phyloP scores from a whole-genome alignment of 2,329 filamentous ascomycete species.

The Alternaria burnsii region DNA sequence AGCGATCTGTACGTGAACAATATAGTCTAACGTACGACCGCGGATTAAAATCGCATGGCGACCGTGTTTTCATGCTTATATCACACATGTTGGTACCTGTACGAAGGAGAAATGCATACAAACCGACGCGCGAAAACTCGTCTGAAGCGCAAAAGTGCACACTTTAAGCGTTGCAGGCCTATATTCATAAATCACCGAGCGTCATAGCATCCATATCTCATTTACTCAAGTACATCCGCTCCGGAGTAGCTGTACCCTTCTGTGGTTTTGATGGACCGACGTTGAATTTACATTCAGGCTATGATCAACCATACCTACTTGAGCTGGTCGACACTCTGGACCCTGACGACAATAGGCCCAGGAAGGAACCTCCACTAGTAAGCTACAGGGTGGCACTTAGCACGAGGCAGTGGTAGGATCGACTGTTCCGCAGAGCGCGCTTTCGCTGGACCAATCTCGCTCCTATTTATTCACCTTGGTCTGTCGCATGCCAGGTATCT shows the following conservation, averaged over 20 bases:
- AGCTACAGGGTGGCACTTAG: conserved; percentile 5
- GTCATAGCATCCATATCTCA: background rate
- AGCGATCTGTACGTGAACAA: background rate
- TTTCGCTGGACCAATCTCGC: conserved; percentile 6
- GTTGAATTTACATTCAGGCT: conserved; percentile 13
- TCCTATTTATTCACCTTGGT: background rate
- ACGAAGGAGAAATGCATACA: background rate
- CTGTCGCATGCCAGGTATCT: background rate
- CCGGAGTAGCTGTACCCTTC: background rate
- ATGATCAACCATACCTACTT: conserved; percentile 6
- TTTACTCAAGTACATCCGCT: background rate
- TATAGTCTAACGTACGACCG: background rate
- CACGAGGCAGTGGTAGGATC: conserved; percentile 4
- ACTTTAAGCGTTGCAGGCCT: background rate
- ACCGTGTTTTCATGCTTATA: background rate
- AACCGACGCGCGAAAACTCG: background rate
- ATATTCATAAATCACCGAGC: background rate
- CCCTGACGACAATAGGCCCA: background rate
- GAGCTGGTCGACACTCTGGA: conserved; percentile 3
- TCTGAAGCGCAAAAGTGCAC: background rate
- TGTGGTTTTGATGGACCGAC: background rate
- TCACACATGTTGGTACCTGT: background rate
- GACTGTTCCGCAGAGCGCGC: conserved; percentile 3
- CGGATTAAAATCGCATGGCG: background rate
- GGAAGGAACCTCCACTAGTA: background rate